Percentiles rank a stretch among this genome's conserved stretches.
Evolutionary conservation across 78 protist species (phyloP).

Genomic region (Andalucia godoyi): DNA sequence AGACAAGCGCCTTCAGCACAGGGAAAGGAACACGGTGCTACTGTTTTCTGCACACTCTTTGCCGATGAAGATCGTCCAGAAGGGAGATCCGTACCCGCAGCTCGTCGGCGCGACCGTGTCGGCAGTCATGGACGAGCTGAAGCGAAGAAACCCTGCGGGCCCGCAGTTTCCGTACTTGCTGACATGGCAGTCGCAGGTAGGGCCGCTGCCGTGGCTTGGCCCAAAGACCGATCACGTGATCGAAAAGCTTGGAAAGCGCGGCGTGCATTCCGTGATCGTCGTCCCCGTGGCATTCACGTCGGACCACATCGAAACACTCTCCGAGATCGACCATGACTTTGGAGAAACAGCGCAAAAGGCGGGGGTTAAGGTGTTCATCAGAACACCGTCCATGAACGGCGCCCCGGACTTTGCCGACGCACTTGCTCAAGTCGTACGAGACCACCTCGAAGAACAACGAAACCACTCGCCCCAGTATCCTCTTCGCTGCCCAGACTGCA

Average conservation of each 20-base stretch:
- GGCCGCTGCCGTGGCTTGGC: slow-evolving; percentile 52
- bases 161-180: too few species aligned
- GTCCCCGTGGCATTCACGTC: slow-evolving; percentile 74
- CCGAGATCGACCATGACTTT: slow-evolving; percentile 66
- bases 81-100: slow-evolving; percentile 66
- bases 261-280: slow-evolving; percentile 12
- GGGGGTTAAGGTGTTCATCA: slow-evolving; percentile 23
- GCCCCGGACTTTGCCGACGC: slow-evolving; percentile 40
- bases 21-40: slow-evolving; percentile 1
- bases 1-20: not conserved
- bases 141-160: too few species aligned
- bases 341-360: slow-evolving; percentile 18
- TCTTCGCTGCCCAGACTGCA: slow-evolving; percentile 2
- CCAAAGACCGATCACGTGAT: slow-evolving; percentile 38
- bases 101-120: slow-evolving; percentile 43
- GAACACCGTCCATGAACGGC: slow-evolving; percentile 52
- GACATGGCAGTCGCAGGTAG: too few species aligned
- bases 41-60: slow-evolving; percentile 80
- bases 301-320: slow-evolving; percentile 80
- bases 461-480: not conserved
- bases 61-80: slow-evolving; percentile 61
- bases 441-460: too few species aligned
- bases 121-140: slow-evolving; percentile 30
- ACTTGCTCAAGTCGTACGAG: slow-evolving; percentile 41
- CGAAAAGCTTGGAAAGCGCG: slow-evolving; percentile 23